phyloP scores from a whole-genome alignment of 306 rosid species.

The Pyrus bretschneideri region DNA sequence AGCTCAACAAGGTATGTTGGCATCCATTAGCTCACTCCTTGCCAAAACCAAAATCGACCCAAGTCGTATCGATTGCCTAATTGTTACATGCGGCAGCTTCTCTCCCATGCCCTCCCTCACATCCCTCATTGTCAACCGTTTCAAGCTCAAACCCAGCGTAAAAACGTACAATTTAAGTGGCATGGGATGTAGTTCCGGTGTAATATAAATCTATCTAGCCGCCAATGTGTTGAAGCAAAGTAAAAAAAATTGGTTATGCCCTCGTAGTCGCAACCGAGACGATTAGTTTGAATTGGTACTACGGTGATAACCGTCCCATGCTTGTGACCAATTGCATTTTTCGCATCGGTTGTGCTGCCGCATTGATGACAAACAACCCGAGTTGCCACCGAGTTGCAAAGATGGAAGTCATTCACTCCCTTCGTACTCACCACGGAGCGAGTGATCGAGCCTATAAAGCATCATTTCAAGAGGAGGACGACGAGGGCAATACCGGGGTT shows the following conservation, averaged over 20 bases:
- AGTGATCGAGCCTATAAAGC: constrained; percentile 7
- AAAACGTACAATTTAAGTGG: constrained; percentile 12
- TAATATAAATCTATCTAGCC: neutral
- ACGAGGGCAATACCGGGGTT: neutral
- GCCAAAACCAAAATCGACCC: neutral
- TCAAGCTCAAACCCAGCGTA: constrained; percentile 4
- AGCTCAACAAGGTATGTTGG: constrained; percentile 9
- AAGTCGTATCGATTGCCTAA: neutral
- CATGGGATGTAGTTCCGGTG: constrained; percentile 16
- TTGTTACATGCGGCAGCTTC: constrained; percentile 7
- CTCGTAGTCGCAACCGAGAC: constrained; percentile 1
- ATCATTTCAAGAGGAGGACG: constrained; percentile 13
- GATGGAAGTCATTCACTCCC: constrained; percentile 6
- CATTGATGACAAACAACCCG: constrained; percentile 1
- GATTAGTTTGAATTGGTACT: constrained; percentile 3
- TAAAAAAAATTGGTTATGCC: neutral
- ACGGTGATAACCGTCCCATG: constrained; percentile 10
- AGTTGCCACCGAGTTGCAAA: neutral
- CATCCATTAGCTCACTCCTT: neutral
- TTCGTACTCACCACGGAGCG: constrained; percentile 14
- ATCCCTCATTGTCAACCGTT: constrained; percentile 1
- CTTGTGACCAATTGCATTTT: constrained; percentile 13
- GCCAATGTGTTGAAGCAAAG: neutral
- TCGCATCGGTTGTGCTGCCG: constrained; percentile 1
- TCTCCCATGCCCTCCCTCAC: constrained; percentile 7